Evolutionary conservation across 176 grass and related monocot species (phyloP).

Genomic region (Echinochloa phyllopogon): DNA sequence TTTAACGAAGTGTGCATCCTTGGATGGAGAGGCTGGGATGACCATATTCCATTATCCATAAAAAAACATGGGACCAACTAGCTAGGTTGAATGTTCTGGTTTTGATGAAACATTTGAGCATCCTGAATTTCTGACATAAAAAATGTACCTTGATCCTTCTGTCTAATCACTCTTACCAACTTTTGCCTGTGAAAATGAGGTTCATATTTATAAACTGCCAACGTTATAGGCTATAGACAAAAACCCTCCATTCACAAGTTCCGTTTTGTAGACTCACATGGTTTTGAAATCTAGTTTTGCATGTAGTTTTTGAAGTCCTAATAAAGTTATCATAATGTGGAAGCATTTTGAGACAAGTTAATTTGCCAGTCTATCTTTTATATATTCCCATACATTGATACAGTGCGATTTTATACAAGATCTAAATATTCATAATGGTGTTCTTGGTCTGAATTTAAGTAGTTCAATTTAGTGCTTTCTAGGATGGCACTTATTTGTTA

Average conservation of each 20-base stretch:
- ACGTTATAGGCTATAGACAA: constrained; percentile 1
- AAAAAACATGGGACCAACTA: background rate
- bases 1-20: background rate
- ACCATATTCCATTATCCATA: background rate
- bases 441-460: background rate
- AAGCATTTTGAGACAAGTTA: background rate
- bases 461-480: background rate
- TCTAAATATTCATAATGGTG: background rate
- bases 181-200: background rate
- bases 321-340: background rate
- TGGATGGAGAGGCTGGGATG: background rate
- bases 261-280: background rate
- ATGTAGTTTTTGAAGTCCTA: background rate
- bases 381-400: background rate
- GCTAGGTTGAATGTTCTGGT: background rate
- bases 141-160: background rate
- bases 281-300: background rate
- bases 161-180: background rate
- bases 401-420: background rate
- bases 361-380: background rate
- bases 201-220: constrained; percentile 21
- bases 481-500: background rate
- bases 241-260: background rate
- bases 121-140: background rate
- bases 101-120: background rate